phyloP scores from a whole-genome alignment of 129 eudicot species.

The Arctium lappa region DNA sequence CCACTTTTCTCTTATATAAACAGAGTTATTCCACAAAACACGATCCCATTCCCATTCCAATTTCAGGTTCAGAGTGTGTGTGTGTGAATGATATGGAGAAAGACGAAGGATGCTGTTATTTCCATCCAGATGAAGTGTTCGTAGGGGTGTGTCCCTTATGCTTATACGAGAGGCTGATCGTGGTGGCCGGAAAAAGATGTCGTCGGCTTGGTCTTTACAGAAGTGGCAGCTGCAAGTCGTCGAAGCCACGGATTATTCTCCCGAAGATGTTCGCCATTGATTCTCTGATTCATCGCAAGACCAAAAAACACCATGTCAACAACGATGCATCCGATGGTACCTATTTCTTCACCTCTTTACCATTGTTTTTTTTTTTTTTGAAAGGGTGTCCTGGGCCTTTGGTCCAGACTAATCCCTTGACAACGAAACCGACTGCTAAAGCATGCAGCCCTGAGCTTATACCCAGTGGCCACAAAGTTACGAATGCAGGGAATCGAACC shows the following conservation, averaged over 20 bases:
- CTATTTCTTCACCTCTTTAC: background rate
- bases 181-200: slow-evolving; percentile 32
- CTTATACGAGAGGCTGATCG: slow-evolving; percentile 38
- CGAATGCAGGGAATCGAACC: too few relatives aligned
- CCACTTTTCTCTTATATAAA: slow-evolving; percentile 24
- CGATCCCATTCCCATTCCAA: background rate
- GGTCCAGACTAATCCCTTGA: too few relatives aligned
- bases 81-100: slow-evolving; percentile 22
- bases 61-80: background rate
- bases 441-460: too few relatives aligned
- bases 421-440: too few relatives aligned
- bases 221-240: slow-evolving; percentile 18
- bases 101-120: slow-evolving; percentile 33
- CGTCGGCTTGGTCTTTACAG: slow-evolving; percentile 19
- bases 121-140: slow-evolving; percentile 43
- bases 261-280: slow-evolving; percentile 41
- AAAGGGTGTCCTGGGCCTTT: too few relatives aligned
- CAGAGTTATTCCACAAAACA: background rate
- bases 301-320: slow-evolving; percentile 9
- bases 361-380: too few relatives aligned
- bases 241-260: slow-evolving; percentile 25
- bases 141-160: slow-evolving; percentile 47
- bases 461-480: too few relatives aligned
- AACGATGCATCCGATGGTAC: slow-evolving; percentile 27
- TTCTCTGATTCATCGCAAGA: slow-evolving; percentile 30